Evolutionary conservation across 768 basidiomycete species (phyloP).

Genomic region (Lactarius hatsudake): DNA sequence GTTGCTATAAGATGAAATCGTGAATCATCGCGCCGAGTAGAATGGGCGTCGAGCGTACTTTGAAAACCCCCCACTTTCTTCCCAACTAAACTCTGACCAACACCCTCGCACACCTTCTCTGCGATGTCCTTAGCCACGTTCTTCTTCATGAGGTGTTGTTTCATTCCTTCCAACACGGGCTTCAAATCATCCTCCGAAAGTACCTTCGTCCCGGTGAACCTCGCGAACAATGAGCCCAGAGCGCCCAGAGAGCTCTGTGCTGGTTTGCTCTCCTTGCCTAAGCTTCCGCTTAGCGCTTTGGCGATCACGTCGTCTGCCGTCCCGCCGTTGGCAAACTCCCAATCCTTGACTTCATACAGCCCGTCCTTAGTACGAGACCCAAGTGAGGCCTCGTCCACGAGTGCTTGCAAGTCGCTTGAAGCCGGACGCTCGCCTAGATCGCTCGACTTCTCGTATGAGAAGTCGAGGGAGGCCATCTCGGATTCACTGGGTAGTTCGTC

Average conservation of each 20-base stretch:
- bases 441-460: conserved; percentile 57
- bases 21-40: conserved; percentile 5
- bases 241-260: conserved; percentile 53
- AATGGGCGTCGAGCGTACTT: conserved; percentile 48
- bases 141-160: conserved; percentile 97
- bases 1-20: conserved; percentile 52
- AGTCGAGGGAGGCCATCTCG: conserved; percentile 94
- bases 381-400: conserved; percentile 69
- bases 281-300: conserved; percentile 50
- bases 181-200: conserved; percentile 79
- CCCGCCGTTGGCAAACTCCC: conserved; percentile 61
- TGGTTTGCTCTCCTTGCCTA: conserved; percentile 32
- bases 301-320: conserved; percentile 55
- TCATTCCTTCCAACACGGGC: conserved; percentile 91
- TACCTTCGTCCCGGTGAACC: conserved; percentile 81
- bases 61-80: conserved; percentile 89
- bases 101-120: conserved; percentile 90
- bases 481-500: conserved; percentile 73
- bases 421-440: conserved; percentile 35
- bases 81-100: conserved; percentile 86
- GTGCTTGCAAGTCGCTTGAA: conserved; percentile 50
- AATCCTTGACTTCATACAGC: conserved; percentile 74
- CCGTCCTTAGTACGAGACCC: conserved; percentile 75
- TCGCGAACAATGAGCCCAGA: conserved; percentile 76
- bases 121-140: conserved; percentile 97